Base-by-base conservation (phyloP, 306 rosid genomes). In the Crotalaria pallida region DNA sequence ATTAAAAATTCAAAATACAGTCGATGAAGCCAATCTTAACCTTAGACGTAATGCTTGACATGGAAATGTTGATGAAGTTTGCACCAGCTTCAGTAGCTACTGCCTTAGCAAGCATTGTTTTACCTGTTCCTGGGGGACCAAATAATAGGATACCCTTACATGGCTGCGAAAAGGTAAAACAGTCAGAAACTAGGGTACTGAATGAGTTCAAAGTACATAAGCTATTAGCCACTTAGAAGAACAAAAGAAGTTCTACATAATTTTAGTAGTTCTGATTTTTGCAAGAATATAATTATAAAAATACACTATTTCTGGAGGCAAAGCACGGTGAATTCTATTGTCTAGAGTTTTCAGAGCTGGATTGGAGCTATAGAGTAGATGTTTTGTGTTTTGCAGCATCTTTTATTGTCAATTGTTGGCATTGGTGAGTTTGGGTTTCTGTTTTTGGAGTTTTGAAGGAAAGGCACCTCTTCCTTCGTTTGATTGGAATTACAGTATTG, bases 41-140 rank as follows among this genome's bases (percentile, higher is more conserved):
- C 99, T 95, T 95, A n/a, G 99, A 95, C 3, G 99, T 95, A 75
- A 95, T 95, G 82, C 99, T 95, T 26, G 99, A 95, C 99, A 95
- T 95, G 75, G 99, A 95, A 82, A 95, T 95, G 83, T 95, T 95
- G 82, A 95, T 95, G 78, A 95, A 95, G 81, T 91, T 95, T 68
- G 99, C 99, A 80, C 97, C 96, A 33, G 99, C 99, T 73, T 95
- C 99, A 12, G 99, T 95, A 72, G 99, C 99, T 72, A 95, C 89
- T 40, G 99, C 99, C 82, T 95, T 95, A n/a, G 97, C 99, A 43
- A 95, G 96, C 99, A 95, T 95, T 18, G 99, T 95, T 87, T 95
- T 95, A 17, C 99, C 99, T 11, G 99, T 95, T 71, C 99, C 99
- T 19, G 99, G 99, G 53, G 99, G 99, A 0, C 99, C 99, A 84